Evolutionary conservation across 139 green algal species (phyloP), one percentile per base, ranked within the genome.

Genomic region (Tetraselmis chui): DNA sequence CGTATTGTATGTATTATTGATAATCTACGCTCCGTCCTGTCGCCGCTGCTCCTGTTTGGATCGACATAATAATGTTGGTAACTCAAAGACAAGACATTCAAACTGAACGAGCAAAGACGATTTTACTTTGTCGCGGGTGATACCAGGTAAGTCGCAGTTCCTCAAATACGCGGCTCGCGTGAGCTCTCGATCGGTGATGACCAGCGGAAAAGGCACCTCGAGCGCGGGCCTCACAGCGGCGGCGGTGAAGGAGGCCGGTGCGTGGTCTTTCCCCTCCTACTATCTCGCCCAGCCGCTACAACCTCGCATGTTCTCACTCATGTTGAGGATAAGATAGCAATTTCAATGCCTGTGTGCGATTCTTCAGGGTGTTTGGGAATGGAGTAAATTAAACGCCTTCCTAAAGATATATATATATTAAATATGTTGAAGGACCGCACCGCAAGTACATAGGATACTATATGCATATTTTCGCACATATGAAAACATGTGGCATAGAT

Each of bases 221-320:
- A 85, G 82, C 30, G 93, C 94, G 1, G 95, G 95, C 1, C 89
- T 98, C 59, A 98, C 95, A 0, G 92, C 89, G 0, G 84, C 93
- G 0, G 95, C 95, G 0, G 84, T 97, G 24, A 94, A 95, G 75
- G 91, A 98, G 1, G 89, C 83, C 0, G 84, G 45, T 67, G 18
- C 11, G 45, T 5, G 18, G 18, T 5, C 45, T 18, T 18, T 18
- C 18, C 45, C 45, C 45, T 18, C 45, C 45, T 18, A 5, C 45
- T 18, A 5, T 18, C 45, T 18, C 45, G 11, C 45, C 45, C 45
- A n/a, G n/a, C n/a, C n/a, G n/a, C n/a, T n/a, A n/a, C n/a, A n/a
- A n/a, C n/a, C n/a, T n/a, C n/a, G n/a, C n/a, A n/a, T n/a, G n/a
- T n/a, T n/a, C n/a, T n/a, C n/a, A n/a, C n/a, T n/a, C n/a, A n/a